Evolutionary conservation across 169 alveolate genomes (phyloP), one percentile per base, ranked within the genome.

Genomic region (Neospora caninum): DNA sequence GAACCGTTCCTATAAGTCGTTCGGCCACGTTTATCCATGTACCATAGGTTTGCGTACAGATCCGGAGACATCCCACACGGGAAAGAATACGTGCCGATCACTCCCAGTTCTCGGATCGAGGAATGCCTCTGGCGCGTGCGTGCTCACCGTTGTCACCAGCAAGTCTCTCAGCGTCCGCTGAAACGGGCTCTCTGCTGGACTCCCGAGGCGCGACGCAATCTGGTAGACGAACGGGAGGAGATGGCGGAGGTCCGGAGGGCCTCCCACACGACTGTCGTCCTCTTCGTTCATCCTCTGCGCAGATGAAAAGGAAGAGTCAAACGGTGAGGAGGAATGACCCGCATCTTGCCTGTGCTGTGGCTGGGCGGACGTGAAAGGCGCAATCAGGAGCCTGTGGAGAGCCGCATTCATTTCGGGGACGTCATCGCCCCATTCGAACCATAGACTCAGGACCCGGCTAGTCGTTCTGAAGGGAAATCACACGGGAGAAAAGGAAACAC

Each of bases 191-290:
- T 92, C 94, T 36, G 64, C 88, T 49, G 49, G 94, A 20, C 69
- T 73, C 29, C 91, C 96, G 87, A 94, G 88, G 38, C 96, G 95
- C 43, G 96, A 93, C 39, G 94, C 96, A 45, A 95, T 91, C 49
- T 95, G 96, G 80, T 93, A 92, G 64, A 95, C 89, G 84, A 95
- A 92, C 41, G 96, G 96, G 78, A 89, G 91, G 58, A 91, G 83
- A 64, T 91, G 94, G 53, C 69, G 49, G 27, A 91, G 89, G 67
- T 91, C 94, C n/a, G 94, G 88, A 10, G 94, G 64, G 45, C 86
- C 25, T 10, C 38, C 58, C 69, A 27, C 25, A 22, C 22, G 4
- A 13, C 58, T 49, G 58, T 13, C 58, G 58, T 49, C 58, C 4
- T 49, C 58, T 7, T 49, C 58, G 58, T 49, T 4, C 58, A 49